phyloP scores from a whole-genome alignment of 148 eudicot genomes.

The Vaccinium macrocarpon region DNA sequence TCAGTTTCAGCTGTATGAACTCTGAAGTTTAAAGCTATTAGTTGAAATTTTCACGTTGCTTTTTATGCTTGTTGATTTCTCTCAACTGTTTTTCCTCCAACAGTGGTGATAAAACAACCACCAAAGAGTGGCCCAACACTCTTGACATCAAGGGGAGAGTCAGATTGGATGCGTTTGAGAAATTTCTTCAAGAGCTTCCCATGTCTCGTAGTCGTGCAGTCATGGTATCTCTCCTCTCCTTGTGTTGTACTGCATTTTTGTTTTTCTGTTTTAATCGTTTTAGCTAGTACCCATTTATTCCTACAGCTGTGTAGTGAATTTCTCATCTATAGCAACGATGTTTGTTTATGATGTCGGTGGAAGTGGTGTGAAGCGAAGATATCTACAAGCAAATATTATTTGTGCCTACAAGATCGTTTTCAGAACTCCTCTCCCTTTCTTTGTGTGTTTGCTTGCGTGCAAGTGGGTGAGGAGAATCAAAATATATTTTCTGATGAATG shows the following conservation, averaged over 20 bases:
- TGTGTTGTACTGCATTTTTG: conserved; percentile 6
- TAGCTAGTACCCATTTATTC: neutral
- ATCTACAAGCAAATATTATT: neutral
- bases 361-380: neutral
- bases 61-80: neutral
- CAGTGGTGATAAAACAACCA: conserved; percentile 84
- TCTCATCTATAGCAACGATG: neutral
- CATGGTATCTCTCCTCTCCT: conserved; percentile 59
- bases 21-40: neutral
- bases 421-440: neutral
- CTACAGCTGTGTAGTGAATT: neutral
- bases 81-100: conserved; percentile 17
- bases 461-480: too few relatives aligned
- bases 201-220: conserved; percentile 94
- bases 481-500: too few relatives aligned
- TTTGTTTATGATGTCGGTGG: conserved; percentile 4
- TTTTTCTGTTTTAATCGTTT: neutral
- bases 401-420: neutral
- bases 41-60: too few relatives aligned
- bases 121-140: conserved; percentile 70
- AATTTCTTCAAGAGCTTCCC: conserved; percentile 83
- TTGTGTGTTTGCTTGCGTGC: neutral
- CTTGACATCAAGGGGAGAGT: conserved; percentile 94
- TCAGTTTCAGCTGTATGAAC: neutral
- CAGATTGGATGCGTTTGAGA: conserved; percentile 81